A percentile compares a stretch with the other conserved stretches of the same genome.
phyloP scores from a whole-genome alignment of 2,329 filamentous ascomycete species.

The Monosporascus sp. region DNA sequence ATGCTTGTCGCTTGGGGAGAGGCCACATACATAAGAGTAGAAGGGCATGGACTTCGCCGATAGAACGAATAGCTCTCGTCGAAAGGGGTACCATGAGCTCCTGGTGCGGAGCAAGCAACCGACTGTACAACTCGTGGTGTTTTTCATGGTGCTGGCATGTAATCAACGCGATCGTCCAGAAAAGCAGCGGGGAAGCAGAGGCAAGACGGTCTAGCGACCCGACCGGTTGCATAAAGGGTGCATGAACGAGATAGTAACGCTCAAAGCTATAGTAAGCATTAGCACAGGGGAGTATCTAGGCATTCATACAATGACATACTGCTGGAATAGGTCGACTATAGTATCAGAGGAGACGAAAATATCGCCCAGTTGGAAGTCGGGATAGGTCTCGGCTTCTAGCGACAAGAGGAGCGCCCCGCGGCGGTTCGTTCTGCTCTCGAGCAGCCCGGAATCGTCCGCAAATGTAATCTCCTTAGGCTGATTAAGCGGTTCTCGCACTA shows the following conservation, averaged over 20 bases:
- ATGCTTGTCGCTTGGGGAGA: slow-evolving; percentile 1
- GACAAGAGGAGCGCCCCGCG: too few relatives aligned
- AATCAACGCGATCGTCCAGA: slow-evolving; percentile 9
- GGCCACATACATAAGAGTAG: slow-evolving; percentile 9
- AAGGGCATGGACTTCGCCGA: slow-evolving; percentile 9
- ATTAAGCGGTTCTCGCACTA: too few relatives aligned
- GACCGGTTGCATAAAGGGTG: slow-evolving; percentile 6
- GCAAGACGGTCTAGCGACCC: slow-evolving; percentile 2
- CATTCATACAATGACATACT: slow-evolving; percentile 1
- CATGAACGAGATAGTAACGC: slow-evolving; percentile 3
- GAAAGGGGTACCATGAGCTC: not conserved
- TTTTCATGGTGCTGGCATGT: slow-evolving; percentile 3
- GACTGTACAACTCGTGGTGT: slow-evolving; percentile 4
- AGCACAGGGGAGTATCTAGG: not conserved
- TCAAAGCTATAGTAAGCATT: slow-evolving; percentile 6
- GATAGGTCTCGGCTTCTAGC: too few relatives aligned
- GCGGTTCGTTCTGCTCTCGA: too few relatives aligned
- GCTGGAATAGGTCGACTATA: slow-evolving; percentile 7
- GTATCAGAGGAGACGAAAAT: too few relatives aligned
- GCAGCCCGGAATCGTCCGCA: too few relatives aligned
- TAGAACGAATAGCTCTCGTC: slow-evolving; percentile 6
- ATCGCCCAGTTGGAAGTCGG: too few relatives aligned
- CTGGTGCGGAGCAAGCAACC: slow-evolving; percentile 1
- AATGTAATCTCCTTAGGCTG: too few relatives aligned
- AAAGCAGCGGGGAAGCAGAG: slow-evolving; percentile 4